These are phyloP conservation scores for Arabidopsis arenosa DNA, from an alignment of 345 rosid genomes.

Conservation along the genomic window DNA sequence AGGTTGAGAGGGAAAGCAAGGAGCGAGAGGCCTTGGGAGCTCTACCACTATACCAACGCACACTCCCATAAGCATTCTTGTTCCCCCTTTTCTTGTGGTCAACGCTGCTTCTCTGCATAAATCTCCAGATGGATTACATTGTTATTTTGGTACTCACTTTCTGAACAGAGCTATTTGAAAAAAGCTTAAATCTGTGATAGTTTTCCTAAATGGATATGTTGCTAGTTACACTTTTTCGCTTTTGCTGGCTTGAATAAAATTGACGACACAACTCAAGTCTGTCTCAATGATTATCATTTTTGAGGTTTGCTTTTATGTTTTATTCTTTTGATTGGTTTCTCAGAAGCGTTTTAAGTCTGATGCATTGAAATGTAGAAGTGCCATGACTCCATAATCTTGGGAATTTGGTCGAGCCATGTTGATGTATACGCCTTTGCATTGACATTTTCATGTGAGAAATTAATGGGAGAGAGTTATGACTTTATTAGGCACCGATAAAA, in stretches of 20 bases:
- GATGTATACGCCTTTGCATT: background rate
- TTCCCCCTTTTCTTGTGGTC: background rate
- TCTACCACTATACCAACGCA: slow-evolving; percentile 87
- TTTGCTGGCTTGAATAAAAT: slow-evolving; percentile 36
- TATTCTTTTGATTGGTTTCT: background rate
- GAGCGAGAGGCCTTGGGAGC: slow-evolving; percentile 97
- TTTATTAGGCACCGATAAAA: slow-evolving; percentile 15
- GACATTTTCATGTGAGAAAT: slow-evolving; percentile 20
- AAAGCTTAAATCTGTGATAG: slow-evolving; percentile 17
- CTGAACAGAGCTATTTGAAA: slow-evolving; percentile 21
- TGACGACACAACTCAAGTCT: slow-evolving; percentile 5
- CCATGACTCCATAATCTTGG: background rate
- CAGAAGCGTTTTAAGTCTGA: background rate
- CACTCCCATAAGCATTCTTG: slow-evolving; percentile 59
- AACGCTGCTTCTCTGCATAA: slow-evolving; percentile 32
- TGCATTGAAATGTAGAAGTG: background rate
- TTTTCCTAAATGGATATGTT: slow-evolving; percentile 26
- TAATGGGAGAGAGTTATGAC: slow-evolving; percentile 10
- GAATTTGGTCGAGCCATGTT: slow-evolving; percentile 1
- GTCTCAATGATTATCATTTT: slow-evolving; percentile 3
- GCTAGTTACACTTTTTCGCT: slow-evolving; percentile 22
- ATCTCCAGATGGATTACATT: slow-evolving; percentile 27
- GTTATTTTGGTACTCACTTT: slow-evolving; percentile 10
- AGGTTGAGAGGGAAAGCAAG: slow-evolving; percentile 84
- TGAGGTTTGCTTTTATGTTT: background rate